Conservation (phyloP, 78 protist genomes). For the slime mould (Dictyostelium discoideum) region dicty_2.7 NC_007091.3:377001-377500, state of each 20-base stretch:
- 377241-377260: constrained; percentile 85
- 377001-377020: not conserved
- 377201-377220: constrained; percentile 78
- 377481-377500: constrained; percentile 80
- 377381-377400: constrained; percentile 83
- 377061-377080: not conserved
- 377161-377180: constrained; percentile 83
- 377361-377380: constrained; percentile 73
- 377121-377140: not conserved
- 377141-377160: not conserved
- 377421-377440: constrained; percentile 84
- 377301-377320: constrained; percentile 89
- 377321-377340: constrained; percentile 77
- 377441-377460: constrained; percentile 73
- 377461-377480: constrained; percentile 85
- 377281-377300: constrained; percentile 82
- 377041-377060: not conserved
- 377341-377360: constrained; percentile 60
- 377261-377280: constrained; percentile 74
- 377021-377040: no score
- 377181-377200: constrained; percentile 88
- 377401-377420: constrained; percentile 55
- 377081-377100: not conserved
- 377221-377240: constrained; percentile 82
- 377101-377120: not conserved